These are phyloP conservation scores for Linum usitatissimum DNA, from an alignment of 345 rosid species.

Conservation along the genomic window DNA sequence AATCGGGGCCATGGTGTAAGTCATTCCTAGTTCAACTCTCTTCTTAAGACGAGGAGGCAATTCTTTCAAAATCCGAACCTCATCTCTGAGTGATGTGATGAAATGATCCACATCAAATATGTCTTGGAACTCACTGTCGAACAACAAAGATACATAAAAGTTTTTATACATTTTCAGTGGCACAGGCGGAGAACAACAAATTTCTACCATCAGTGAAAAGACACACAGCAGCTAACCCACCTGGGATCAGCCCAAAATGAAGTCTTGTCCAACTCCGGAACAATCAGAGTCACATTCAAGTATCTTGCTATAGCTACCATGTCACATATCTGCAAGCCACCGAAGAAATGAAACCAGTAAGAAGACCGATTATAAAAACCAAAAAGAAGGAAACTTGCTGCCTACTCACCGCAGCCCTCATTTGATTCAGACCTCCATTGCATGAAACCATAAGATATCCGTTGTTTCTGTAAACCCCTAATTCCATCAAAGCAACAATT, in stretches of 20 bases:
- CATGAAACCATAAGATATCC: slow-evolving; percentile 91
- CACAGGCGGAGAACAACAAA: neutral
- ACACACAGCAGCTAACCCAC: slow-evolving; percentile 20
- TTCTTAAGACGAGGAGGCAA: slow-evolving; percentile 69
- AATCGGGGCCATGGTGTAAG: slow-evolving; percentile 65
- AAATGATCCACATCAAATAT: slow-evolving; percentile 82
- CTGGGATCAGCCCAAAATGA: slow-evolving; percentile 93
- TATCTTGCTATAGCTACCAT: slow-evolving; percentile 82
- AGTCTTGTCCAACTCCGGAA: slow-evolving; percentile 75
- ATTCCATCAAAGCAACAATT: slow-evolving; percentile 7
- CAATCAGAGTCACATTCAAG: slow-evolving; percentile 79
- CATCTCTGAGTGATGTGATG: slow-evolving; percentile 66
- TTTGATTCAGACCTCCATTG: slow-evolving; percentile 92
- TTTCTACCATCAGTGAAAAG: neutral
- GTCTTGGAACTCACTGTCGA: slow-evolving; percentile 70
- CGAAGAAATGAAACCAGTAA: slow-evolving; percentile 3
- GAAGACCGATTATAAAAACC: neutral
- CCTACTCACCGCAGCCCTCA: slow-evolving; percentile 73
- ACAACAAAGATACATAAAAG: neutral
- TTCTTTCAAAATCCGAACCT: slow-evolving; percentile 72
- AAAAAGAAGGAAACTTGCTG: slow-evolving; percentile 2
- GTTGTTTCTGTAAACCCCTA: slow-evolving; percentile 90
- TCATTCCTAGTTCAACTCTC: slow-evolving; percentile 47
- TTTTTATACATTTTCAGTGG: neutral
- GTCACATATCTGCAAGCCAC: slow-evolving; percentile 57